These are phyloP conservation scores for Albugo laibachii DNA, from an alignment of 352 stramenopile genomes.

Conservation along the genomic window DNA sequence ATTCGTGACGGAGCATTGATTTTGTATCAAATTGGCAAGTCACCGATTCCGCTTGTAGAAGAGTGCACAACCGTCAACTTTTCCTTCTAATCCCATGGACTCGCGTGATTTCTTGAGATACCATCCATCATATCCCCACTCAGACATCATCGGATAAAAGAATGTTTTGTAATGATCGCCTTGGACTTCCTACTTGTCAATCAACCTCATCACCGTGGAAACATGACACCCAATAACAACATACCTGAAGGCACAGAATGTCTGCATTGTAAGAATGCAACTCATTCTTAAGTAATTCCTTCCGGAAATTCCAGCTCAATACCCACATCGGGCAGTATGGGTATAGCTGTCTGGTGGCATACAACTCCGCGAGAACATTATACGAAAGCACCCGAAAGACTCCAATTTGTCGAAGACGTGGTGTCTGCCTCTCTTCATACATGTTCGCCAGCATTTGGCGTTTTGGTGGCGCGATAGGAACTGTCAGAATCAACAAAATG, in stretches of 20 bases:
- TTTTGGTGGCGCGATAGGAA: conserved; percentile 46
- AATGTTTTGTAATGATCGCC: conserved; percentile 96
- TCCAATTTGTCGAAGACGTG: conserved; percentile 53
- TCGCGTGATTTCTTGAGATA: conserved; percentile 98
- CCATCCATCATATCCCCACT: conserved; percentile 92
- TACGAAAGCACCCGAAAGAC: conserved; percentile 78
- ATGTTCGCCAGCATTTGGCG: conserved; percentile 71
- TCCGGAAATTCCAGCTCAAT: conserved; percentile 92
- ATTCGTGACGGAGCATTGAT: not conserved
- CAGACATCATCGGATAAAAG: conserved; percentile 87
- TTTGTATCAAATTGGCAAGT: not conserved
- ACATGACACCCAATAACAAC: not conserved
- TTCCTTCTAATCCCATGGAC: conserved; percentile 92
- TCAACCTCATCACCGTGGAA: not conserved
- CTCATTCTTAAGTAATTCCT: conserved; percentile 79
- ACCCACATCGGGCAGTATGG: conserved; percentile 95
- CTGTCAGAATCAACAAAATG: conserved; percentile 13
- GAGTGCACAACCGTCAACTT: conserved; percentile 95
- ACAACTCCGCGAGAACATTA: conserved; percentile 85
- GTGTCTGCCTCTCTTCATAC: conserved; percentile 49
- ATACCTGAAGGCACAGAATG: conserved; percentile 88
- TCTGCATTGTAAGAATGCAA: conserved; percentile 85
- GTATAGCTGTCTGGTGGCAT: conserved; percentile 85
- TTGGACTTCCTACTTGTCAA: conserved; percentile 86
- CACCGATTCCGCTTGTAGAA: conserved; percentile 94